These are phyloP conservation scores for Nemania abortiva DNA, from an alignment of 2,329 filamentous ascomycete genomes.

Conservation along the genomic window DNA sequence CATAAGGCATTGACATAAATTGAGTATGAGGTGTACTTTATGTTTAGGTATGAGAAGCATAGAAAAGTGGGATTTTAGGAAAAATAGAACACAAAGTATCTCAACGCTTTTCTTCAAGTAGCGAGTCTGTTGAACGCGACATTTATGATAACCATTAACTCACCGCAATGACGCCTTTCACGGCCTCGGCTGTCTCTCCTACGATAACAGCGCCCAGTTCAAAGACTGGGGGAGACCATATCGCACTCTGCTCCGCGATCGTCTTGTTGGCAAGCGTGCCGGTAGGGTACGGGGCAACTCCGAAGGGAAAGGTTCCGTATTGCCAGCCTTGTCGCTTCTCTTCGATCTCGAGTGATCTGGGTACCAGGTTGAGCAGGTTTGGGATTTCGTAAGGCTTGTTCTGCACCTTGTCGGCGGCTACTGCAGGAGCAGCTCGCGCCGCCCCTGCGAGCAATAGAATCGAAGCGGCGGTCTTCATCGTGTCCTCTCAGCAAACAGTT, in stretches of 20 bases:
- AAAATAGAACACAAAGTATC: no score
- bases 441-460: constrained; percentile 21
- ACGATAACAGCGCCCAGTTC: constrained; percentile 24
- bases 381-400: constrained; percentile 11
- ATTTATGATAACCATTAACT: constrained; percentile 16
- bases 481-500: constrained; percentile 10
- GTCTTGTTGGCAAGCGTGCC: constrained; percentile 27
- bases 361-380: constrained; percentile 24
- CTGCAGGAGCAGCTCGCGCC: constrained; percentile 25
- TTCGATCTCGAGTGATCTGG: constrained; percentile 23
- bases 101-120: no score
- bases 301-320: constrained; percentile 32
- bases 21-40: neutral
- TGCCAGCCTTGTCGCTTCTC: constrained; percentile 36
- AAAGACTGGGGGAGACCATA: constrained; percentile 27
- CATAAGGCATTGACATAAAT: neutral
- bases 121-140: neutral
- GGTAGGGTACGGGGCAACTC: constrained; percentile 31
- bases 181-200: constrained; percentile 21
- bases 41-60: neutral
- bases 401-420: neutral
- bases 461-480: constrained; percentile 27
- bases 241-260: constrained; percentile 6
- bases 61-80: neutral
- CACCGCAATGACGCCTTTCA: constrained; percentile 25